Conservation (phyloP, 2,329 filamentous ascomycete species). For the Helotiales sp. region DNA sequence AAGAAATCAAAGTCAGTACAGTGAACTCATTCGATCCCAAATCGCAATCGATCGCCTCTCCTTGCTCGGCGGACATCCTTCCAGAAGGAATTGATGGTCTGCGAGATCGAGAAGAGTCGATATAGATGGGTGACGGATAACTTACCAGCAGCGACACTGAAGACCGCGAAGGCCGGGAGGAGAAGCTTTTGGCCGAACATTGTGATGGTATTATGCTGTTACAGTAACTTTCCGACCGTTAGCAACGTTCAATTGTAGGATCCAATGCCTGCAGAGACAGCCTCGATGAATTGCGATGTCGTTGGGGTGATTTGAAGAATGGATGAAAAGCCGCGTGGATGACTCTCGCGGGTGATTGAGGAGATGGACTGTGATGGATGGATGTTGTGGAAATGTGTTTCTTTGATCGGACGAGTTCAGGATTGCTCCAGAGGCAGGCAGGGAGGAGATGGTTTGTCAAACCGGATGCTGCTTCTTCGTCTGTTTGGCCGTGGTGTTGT, state of each 20-base stretch:
- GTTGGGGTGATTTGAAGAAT: constrained; percentile 23
- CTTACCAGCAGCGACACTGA: constrained; percentile 38
- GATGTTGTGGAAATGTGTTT: background rate
- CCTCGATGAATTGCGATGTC: constrained; percentile 23
- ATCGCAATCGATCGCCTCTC: background rate
- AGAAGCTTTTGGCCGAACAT: constrained; percentile 38
- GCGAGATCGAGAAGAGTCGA: background rate
- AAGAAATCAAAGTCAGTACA: constrained; percentile 17
- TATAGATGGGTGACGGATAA: constrained; percentile 11
- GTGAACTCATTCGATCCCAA: background rate
- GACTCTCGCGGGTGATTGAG: background rate
- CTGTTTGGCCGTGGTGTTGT: too few species aligned
- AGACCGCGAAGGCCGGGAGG: constrained; percentile 33
- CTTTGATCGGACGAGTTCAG: background rate
- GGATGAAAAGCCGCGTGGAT: constrained; percentile 26
- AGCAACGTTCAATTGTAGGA: constrained; percentile 32
- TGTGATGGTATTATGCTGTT: constrained; percentile 34
- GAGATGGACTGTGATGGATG: constrained; percentile 13
- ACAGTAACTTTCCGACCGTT: constrained; percentile 32
- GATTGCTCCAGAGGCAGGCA: constrained; percentile 1
- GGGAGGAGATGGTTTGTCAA: background rate
- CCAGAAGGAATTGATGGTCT: background rate
- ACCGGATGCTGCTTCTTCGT: constrained; percentile 1
- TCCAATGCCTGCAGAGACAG: constrained; percentile 28
- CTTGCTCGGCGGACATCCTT: background rate